A percentile compares a stretch with the other conserved stretches of the same genome.
phyloP scores from a whole-genome alignment of 2,329 filamentous ascomycete species.

The Davidsoniella virescens region DNA sequence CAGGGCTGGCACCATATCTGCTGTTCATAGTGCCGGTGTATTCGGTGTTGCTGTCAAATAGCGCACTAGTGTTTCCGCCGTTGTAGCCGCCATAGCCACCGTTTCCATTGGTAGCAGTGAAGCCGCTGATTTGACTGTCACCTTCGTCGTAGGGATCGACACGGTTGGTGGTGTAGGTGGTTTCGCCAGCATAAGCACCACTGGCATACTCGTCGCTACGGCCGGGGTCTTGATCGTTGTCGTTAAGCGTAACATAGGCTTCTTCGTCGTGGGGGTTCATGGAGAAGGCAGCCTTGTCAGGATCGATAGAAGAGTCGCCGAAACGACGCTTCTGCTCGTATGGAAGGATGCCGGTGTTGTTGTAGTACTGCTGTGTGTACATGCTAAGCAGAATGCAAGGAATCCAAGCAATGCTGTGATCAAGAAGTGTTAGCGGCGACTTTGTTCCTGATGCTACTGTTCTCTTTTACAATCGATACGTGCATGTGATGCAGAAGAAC shows the following conservation, averaged over 20 bases:
- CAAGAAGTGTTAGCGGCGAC: constrained; percentile 1
- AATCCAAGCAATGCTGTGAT: constrained; percentile 38
- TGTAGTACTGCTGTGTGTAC: constrained; percentile 45
- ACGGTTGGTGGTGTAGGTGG: constrained; percentile 21
- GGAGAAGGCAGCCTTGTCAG: constrained; percentile 53
- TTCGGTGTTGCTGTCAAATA: constrained; percentile 35
- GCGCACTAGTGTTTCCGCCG: constrained; percentile 1
- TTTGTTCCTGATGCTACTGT: background rate
- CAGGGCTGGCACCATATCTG: constrained; percentile 10
- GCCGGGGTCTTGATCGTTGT: constrained; percentile 30
- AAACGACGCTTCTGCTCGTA: constrained; percentile 35
- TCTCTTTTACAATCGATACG: too few species aligned
- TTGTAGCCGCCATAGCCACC: constrained; percentile 9
- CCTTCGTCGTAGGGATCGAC: constrained; percentile 22
- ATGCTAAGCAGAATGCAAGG: constrained; percentile 38
- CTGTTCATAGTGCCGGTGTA: constrained; percentile 21
- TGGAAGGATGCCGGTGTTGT: constrained; percentile 43
- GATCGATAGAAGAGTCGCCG: constrained; percentile 35
- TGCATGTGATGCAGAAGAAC: background rate
- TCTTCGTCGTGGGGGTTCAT: constrained; percentile 52
- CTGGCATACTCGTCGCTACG: constrained; percentile 19
- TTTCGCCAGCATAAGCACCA: constrained; percentile 22
- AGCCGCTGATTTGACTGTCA: constrained; percentile 23
- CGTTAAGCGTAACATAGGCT: constrained; percentile 44
- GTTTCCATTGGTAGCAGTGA: constrained; percentile 17